Base-by-base conservation (phyloP, 768 basidiomycete species). In the Boletus rufocinnamomeus region DNA sequence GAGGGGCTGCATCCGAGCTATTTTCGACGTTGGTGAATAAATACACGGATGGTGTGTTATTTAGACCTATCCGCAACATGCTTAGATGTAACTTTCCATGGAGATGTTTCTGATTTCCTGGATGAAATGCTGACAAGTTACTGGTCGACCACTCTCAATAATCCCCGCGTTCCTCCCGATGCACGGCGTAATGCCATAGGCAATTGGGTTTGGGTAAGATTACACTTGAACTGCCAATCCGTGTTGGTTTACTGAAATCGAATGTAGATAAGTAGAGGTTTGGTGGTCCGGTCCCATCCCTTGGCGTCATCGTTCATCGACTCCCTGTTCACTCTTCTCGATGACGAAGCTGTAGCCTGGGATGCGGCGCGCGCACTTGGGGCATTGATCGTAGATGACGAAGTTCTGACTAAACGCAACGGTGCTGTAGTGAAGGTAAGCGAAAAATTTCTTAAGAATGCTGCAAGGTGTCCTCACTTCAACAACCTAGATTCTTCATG, bases 21-120 rank as follows among this genome's bases (percentile, higher is more conserved):
- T 69, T 93, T 19, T 80, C 87, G 1, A 82, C 87, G 0, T 74
- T 91, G n/a, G 73, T 94, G 28, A 97, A 98, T 71, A 93, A 94
- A 71, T 83, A 85, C 38, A 77, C 79, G 11, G 80, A 85, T 41
- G 85, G 95, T 93, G 49, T 61, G 45, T 23, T 23, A 4, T 28
- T 21, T 4, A 25, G 11, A 44, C 34, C 10, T 28, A 8, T 44
- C 52, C 54, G 19, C 8, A 7, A 50, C 37, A 55, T 47, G n/a
- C 27, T n/a, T 49, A 13, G 8, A 43, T 25, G 4, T 49, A 37
- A 49, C 32, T 47, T 48, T 11, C 4, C 21, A 17, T 37, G 56
- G 11, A 89, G 88, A 81, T 48, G 65, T 84, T 8, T 66, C 72
- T 0, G 57, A 66, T 1, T 87, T 88, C 61, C 69, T 79, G 72